Percentiles rank a stretch among this genome's conserved stretches.
Conservation (phyloP, 306 rosid genomes). For the Rosa lucieae region DNA sequence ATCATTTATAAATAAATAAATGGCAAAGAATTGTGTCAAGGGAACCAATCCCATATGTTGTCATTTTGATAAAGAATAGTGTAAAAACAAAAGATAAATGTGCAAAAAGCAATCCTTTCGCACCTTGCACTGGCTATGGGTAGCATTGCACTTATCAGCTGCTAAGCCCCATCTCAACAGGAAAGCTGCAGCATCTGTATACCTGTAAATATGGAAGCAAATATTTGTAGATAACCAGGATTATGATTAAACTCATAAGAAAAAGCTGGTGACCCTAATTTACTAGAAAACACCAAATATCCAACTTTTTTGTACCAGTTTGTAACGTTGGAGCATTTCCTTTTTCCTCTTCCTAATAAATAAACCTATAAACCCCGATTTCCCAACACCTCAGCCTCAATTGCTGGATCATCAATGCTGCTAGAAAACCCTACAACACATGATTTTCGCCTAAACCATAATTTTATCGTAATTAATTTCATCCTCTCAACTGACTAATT, state of each 20-base stretch:
- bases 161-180: slow-evolving; percentile 77
- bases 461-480: not conserved
- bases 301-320: not conserved
- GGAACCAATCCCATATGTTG: not conserved
- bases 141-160: slow-evolving; percentile 89
- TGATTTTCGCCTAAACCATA: slow-evolving; percentile 1
- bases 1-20: not conserved
- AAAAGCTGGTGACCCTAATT: not conserved
- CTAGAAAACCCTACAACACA: not conserved
- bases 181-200: slow-evolving; percentile 77
- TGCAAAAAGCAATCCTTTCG: slow-evolving; percentile 12
- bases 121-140: slow-evolving; percentile 93
- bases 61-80: not conserved
- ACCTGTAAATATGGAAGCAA: slow-evolving; percentile 48
- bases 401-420: not conserved
- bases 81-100: not conserved
- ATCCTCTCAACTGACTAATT: no score
- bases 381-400: not conserved
- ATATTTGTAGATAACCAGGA: not conserved
- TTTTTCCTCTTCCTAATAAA: not conserved
- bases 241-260: not conserved
- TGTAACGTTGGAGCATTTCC: not conserved
- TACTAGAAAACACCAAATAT: not conserved
- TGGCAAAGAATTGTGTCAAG: not conserved
- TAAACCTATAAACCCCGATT: not conserved